Conservation (phyloP, 148 eudicot genomes). For the Selenicereus undatus region DNA sequence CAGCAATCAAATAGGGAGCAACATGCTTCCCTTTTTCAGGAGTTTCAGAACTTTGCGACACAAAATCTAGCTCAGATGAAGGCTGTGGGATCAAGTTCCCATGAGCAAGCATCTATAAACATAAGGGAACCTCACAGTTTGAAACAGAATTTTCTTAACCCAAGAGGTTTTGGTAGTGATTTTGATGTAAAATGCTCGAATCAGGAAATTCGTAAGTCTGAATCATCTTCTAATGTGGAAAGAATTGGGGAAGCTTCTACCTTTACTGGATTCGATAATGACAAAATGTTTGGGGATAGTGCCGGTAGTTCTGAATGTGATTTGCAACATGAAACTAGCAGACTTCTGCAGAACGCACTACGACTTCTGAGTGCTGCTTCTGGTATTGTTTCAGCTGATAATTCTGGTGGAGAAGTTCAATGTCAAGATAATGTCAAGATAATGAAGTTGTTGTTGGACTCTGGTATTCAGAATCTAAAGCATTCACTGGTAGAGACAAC, state of each 20-base stretch:
- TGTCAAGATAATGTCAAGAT: slow-evolving; percentile 22
- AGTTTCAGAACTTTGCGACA: slow-evolving; percentile 3
- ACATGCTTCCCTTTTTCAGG: slow-evolving; percentile 5
- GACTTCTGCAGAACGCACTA: slow-evolving; percentile 29
- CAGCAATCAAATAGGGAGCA: slow-evolving; percentile 9
- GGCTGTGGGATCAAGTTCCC: slow-evolving; percentile 13
- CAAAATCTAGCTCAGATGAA: slow-evolving; percentile 2
- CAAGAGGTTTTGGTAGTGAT: slow-evolving; percentile 16
- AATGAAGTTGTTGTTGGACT: slow-evolving; percentile 16
- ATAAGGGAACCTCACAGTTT: slow-evolving; percentile 15
- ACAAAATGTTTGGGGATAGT: slow-evolving; percentile 18
- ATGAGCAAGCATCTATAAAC: slow-evolving; percentile 4
- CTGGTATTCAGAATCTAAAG: slow-evolving; percentile 27
- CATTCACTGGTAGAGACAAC: slow-evolving; percentile 21
- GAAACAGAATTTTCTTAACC: slow-evolving; percentile 6
- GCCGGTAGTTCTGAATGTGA: slow-evolving; percentile 17
- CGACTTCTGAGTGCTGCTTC: slow-evolving; percentile 27
- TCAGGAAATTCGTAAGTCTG: slow-evolving; percentile 11
- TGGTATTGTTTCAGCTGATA: slow-evolving; percentile 26
- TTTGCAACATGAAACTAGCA: slow-evolving; percentile 22
- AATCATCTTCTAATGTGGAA: slow-evolving; percentile 14
- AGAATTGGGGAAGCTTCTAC: slow-evolving; percentile 20
- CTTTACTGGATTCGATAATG: slow-evolving; percentile 13
- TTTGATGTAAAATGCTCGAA: slow-evolving; percentile 23
- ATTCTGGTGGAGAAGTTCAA: slow-evolving; percentile 24